Conservation (phyloP, 768 basidiomycete species). For the Mycena floridula region DNA sequence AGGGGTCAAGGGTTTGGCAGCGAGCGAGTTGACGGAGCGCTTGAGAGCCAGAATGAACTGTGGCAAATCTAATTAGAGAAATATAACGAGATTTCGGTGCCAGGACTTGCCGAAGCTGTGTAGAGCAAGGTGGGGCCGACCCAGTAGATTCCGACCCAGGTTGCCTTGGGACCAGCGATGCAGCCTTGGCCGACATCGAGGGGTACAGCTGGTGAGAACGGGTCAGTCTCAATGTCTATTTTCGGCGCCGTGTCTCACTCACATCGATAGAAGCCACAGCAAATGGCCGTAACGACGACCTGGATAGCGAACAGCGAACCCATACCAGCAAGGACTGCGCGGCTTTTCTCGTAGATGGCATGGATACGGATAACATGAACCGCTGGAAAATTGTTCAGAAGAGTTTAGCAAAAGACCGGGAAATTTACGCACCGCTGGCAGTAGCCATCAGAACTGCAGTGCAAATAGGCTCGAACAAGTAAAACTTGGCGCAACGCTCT, state of each 20-base stretch:
- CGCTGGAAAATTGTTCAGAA: conserved; percentile 23
- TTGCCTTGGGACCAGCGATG: conserved; percentile 74
- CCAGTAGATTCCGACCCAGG: conserved; percentile 89
- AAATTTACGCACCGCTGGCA: conserved; percentile 41
- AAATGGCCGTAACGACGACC: conserved; percentile 64
- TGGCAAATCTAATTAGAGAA: not conserved
- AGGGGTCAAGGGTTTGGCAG: conserved; percentile 48
- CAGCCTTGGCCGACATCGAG: conserved; percentile 74
- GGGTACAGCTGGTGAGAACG: conserved; percentile 72
- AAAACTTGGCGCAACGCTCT: conserved; percentile 64
- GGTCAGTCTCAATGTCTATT: no score
- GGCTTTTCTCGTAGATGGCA: conserved; percentile 69
- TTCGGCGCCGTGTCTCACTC: no score
- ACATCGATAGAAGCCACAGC: conserved; percentile 77
- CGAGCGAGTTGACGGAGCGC: conserved; percentile 54
- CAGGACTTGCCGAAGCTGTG: conserved; percentile 50
- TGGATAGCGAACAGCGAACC: conserved; percentile 58
- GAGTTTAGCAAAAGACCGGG: not conserved
- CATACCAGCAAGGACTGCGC: conserved; percentile 49
- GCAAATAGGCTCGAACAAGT: conserved; percentile 81
- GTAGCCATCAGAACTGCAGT: conserved; percentile 77
- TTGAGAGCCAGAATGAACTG: conserved; percentile 57
- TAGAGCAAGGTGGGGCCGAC: conserved; percentile 68
- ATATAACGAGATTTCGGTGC: not conserved
- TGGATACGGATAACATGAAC: conserved; percentile 76